Conservation (phyloP, 768 basidiomycete species). For the Auricularia cornea region DNA sequence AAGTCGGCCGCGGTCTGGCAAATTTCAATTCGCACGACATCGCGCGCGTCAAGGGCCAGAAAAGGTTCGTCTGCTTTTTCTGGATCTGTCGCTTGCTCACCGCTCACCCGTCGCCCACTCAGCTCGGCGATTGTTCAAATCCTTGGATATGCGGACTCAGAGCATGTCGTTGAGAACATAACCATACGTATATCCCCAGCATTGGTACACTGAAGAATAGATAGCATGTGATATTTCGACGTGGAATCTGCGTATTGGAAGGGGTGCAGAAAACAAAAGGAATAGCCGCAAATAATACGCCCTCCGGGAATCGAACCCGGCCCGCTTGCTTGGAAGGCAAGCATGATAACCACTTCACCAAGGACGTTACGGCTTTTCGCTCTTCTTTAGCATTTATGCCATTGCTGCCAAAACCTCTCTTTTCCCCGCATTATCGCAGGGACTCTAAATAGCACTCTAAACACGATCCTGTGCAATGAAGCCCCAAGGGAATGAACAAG, state of each 20-base stretch:
- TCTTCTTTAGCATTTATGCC: no score
- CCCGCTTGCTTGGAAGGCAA: constrained; percentile 67
- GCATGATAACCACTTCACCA: constrained; percentile 93
- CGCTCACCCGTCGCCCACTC: constrained; percentile 9
- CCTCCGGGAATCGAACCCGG: no score
- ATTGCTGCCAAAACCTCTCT: no score
- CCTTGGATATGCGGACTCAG: constrained; percentile 90
- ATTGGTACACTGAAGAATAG: not conserved
- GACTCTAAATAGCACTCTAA: no score
- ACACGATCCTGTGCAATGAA: no score
- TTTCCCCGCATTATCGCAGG: no score
- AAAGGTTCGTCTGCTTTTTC: constrained; percentile 64
- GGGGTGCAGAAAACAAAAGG: no score
- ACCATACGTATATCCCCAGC: constrained; percentile 59
- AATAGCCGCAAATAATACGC: no score
- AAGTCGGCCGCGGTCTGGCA: constrained; percentile 89
- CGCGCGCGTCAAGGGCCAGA: constrained; percentile 74
- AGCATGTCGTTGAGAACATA: constrained; percentile 95
- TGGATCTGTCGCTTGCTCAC: constrained; percentile 5
- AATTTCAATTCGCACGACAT: constrained; percentile 97
- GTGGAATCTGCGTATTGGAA: no score
- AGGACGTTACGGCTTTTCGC: no score
- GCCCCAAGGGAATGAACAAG: no score
- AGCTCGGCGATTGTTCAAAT: constrained; percentile 75
- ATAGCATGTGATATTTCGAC: no score